Base-by-base conservation (phyloP, 1,284 basidiomycete species). In the Rugosomyces carneus region DNA sequence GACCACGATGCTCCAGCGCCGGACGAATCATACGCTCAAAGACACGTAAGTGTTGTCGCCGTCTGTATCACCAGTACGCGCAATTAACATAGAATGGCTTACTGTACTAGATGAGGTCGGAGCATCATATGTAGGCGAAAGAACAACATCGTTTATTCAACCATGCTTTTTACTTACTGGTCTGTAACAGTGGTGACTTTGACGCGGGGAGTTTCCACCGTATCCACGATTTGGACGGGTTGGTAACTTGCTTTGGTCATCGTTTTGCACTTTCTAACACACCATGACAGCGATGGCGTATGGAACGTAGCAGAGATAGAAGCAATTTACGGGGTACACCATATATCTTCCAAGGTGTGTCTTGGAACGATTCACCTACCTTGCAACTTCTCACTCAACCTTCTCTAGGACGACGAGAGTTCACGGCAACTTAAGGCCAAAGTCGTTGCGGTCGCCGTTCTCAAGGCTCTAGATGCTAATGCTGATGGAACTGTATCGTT, bases 291-390 rank as follows among this genome's bases (percentile, higher is more conserved):
- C 21, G 77, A 89, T 57, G 81, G 87, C 0, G 56, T 72, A 31
- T 89, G 89, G 84, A 81, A 89, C 63, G 70, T 74, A 47, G 80
- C 83, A 51, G 90, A 94, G 65, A 86, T 94, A 51, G 84, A 94
- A 62, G 89, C 91, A 5, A 80, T 95, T 36, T 95, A 96, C 58
- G 95, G 95, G 47, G 88, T 99, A 18, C 93, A 98, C 65, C 96
- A 99, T 64, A 78, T 94, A 49, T 92, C 92, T 57, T 89, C 91
- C 18, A 83, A 80, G 73, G 84, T 76, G 47, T n/a, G 57, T 34
- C 29, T 42, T 23, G n/a, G n/a, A 24, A 29, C 7, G 4, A 5
- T 11, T 20, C 10, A 7, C 29, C 11, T 24, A 27, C 20, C 11
- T 16, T 37, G 20, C 24, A 16, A 31, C 16, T 2, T 15, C 31